These are phyloP conservation scores for Monosporascus sp. DNA, from an alignment of 2,329 filamentous ascomycete genomes.

Conservation along the genomic window DNA sequence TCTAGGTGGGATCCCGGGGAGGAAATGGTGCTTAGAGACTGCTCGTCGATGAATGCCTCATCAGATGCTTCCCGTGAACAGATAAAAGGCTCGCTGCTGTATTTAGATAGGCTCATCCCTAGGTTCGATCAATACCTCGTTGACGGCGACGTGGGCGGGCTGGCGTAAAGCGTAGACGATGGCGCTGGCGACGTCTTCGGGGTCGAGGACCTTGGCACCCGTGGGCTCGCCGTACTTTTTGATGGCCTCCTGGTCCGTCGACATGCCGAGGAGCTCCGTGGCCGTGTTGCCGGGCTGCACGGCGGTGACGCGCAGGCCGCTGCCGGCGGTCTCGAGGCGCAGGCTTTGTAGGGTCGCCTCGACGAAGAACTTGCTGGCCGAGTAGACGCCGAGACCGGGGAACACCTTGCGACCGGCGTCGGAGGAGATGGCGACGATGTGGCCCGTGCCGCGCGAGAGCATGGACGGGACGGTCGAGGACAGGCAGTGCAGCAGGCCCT, in stretches of 20 bases:
- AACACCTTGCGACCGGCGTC: constrained; percentile 80
- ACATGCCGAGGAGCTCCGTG: constrained; percentile 69
- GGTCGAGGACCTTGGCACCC: constrained; percentile 68
- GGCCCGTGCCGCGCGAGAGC: constrained; percentile 62
- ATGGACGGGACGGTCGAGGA: constrained; percentile 65
- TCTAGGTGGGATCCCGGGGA: too few relatives aligned
- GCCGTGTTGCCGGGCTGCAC: constrained; percentile 74
- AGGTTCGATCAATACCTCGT: constrained; percentile 75
- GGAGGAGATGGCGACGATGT: constrained; percentile 77
- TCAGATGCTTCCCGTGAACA: too few relatives aligned
- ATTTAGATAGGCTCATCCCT: constrained; percentile 65
- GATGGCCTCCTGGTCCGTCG: constrained; percentile 68
- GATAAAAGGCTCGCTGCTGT: neutral
- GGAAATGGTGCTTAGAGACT: too few relatives aligned
- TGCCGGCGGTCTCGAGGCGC: constrained; percentile 69
- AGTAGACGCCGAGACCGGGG: constrained; percentile 76
- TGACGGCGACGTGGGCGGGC: constrained; percentile 71
- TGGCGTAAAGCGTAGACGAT: constrained; percentile 72
- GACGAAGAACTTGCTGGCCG: constrained; percentile 79
- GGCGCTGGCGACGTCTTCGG: constrained; percentile 65
- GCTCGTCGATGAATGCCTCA: too few relatives aligned
- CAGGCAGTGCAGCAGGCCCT: constrained; percentile 70
- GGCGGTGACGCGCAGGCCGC: constrained; percentile 65
- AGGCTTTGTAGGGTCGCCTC: constrained; percentile 73
- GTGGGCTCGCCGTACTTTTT: constrained; percentile 74